Evolutionary conservation across 805 yeast species (phyloP), one percentile per base, ranked within the genome.

Genomic region (Metschnikowia bowlesiae): DNA sequence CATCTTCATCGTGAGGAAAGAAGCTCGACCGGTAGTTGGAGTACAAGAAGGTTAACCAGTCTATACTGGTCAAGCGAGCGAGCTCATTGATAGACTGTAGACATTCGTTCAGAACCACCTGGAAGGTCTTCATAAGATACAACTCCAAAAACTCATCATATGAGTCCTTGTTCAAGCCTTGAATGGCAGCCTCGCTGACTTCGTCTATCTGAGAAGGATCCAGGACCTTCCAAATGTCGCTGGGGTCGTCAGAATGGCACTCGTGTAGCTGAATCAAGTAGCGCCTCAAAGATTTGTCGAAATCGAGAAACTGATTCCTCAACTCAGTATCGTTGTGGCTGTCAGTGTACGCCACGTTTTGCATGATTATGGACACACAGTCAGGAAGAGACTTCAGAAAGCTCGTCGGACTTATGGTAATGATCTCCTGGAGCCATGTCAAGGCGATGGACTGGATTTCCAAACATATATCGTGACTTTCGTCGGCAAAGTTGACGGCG

Each of bases 41-140:
- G 61, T 90, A 92, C 38, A 94, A 74, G 77, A 89, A 81, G 13
- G 83, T 82, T 32, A 94, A 73, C 99, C 99, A 94, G 55, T 91
- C 96, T 34, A 94, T 70, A 26, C 94, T 84, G 0, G 95, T 89
- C 33, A 89, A 76, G 51, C 94, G 78, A 0, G 97, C 87, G 30
- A 84, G 82, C 53, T 89, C 96, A 57, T 87, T 84, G 26, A 63
- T 50, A 6, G 67, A 63, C 41, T 64, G 64, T 22, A 71, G 61
- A 49, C 71, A 70, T 62, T 90, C 96, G 38, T 82, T 64, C 3
- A 89, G 84, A 49, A 92, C 74, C 4, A 85, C 83, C 51, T 83
- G 83, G 38, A 90, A 82, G 0, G 89, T 83, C 6, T 85, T 60
- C 7, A 64, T 62, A 49, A 73, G 62, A 37, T 72, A 67, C 38